Evolutionary conservation across 2,329 filamentous ascomycete species (phyloP), one percentile per base, ranked within the genome.

Genomic region (Paracorniculantispora psalliotae): DNA sequence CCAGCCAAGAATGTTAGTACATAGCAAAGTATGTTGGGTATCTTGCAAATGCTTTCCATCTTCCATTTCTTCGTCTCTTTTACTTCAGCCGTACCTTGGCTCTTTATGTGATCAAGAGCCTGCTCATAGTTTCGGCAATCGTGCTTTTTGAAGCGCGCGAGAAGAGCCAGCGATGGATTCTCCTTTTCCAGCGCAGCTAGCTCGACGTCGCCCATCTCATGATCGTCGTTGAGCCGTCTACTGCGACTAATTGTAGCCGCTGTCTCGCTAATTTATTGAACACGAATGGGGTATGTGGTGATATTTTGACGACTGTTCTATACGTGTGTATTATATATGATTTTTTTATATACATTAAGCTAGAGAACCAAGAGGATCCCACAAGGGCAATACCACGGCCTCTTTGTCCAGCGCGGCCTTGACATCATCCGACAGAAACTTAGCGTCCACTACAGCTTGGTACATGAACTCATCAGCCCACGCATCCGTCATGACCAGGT

Each of bases 401-500:
- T 88, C 77, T 73, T 86, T 81, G 63, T 83, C 79, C 47, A 92
- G 72, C 19, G 92, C 81, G 65, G 89, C 86, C 59, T 77, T 77
- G 8, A 91, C 77, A 63, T 87, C 82, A 66, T 81, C 79, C 49
- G 75, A 75, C 35, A 88, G 76, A 67, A 85, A 85, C 13, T 77
- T 78, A 0, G 86, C 86, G 68, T 92, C 88, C 3, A 92, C 83
- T 17, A 92, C 90, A 17, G 87, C 88, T 75, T 92, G 89, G 69
- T 91, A 92, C 41, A 86, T 83, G 72, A 90, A 92, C 72, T 88
- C 77, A 63, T 86, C 82, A 83, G 87, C 85, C 85, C 85, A 88
- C 21, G 75, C 75, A 72, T 92, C 89, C 60, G 79, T 87, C 89
- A 92, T 92, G 59, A 92, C 87, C 67, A 92, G 91, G 79, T 89